phyloP scores from a whole-genome alignment of 108 stramenopile species.

The Skeletonema tropicum region DNA sequence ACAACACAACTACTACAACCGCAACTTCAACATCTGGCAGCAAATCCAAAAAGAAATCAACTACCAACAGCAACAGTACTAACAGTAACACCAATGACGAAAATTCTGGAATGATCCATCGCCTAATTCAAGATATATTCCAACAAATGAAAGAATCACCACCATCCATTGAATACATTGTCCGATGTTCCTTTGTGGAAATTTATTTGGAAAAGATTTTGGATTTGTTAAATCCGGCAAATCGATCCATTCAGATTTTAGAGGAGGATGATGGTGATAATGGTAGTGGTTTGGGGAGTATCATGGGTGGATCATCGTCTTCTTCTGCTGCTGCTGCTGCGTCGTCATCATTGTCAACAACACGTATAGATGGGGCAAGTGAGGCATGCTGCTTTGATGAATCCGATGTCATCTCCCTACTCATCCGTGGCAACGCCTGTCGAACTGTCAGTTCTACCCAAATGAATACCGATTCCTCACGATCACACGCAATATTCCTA shows the following conservation, averaged over 20 bases:
- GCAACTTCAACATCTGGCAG: no score
- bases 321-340: not conserved
- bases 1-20: not conserved
- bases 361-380: slow-evolving; percentile 49
- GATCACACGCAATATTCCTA: slow-evolving; percentile 87
- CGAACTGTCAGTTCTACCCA: slow-evolving; percentile 76
- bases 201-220: slow-evolving; percentile 93
- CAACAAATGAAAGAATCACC: slow-evolving; percentile 52
- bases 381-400: slow-evolving; percentile 77
- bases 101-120: slow-evolving; percentile 70
- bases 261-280: not conserved
- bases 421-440: slow-evolving; percentile 77
- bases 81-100: slow-evolving; percentile 15
- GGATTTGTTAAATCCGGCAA: slow-evolving; percentile 83
- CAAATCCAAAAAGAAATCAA: slow-evolving; percentile 1
- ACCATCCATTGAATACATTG: slow-evolving; percentile 64
- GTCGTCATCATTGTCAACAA: not conserved
- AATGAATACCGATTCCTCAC: slow-evolving; percentile 81
- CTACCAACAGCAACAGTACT: not conserved
- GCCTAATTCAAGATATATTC: slow-evolving; percentile 64
- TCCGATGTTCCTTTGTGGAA: slow-evolving; percentile 92
- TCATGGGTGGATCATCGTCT: not conserved
- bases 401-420: slow-evolving; percentile 71
- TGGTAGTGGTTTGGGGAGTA: not conserved
- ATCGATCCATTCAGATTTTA: slow-evolving; percentile 34